Evolutionary conservation across 169 alveolate species (phyloP), one percentile per base, ranked within the genome.

Genomic region (Eimeria falciformis): DNA sequence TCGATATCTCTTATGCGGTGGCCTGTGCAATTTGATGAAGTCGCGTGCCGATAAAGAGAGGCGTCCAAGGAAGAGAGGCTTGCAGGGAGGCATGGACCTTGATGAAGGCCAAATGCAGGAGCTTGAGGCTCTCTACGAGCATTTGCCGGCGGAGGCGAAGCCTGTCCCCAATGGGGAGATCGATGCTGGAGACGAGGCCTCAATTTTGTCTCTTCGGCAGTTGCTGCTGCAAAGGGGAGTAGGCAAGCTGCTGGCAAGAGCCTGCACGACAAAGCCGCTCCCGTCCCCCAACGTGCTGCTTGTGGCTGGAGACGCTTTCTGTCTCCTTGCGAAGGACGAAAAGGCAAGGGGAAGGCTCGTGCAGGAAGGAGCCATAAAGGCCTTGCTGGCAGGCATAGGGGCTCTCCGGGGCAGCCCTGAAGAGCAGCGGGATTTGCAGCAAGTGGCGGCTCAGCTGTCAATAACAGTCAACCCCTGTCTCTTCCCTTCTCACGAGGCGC

Each of bases 21-120:
- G 91, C 43, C 91, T 83, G 91, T 83, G 91, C 91, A 83, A 83
- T 46, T n/a, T 83, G 56, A 56, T 83, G 91, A 29, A 62, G 79
- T 83, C 91, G 55, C 77, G 91, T 17, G 91, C 18, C 11, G 91
- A 83, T 65, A 9, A 46, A 6, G 29, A 53, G 33, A 45, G 89
- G 27, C 27, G 91, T 21, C 58, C 25, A 47, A 62, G 62, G 91
- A n/a, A 47, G 37, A 2, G 65, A 17, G 81, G 79, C 45, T 1
- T 14, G 81, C 58, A 37, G 55, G 79, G 53, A 27, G 47, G 81
- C 91, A 40, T 62, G 12, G 81, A 83, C 77, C 12, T 83, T 7
- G 91, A 83, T 46, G 91, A 83, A 17, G 40, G 45, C 27, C 91
- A 83, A 45, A 43, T 58, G 66, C 45, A 83, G 46, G 65, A 56